phyloP scores from a whole-genome alignment of 768 basidiomycete genomes.

The Omphalotus guepiniiformis region DNA sequence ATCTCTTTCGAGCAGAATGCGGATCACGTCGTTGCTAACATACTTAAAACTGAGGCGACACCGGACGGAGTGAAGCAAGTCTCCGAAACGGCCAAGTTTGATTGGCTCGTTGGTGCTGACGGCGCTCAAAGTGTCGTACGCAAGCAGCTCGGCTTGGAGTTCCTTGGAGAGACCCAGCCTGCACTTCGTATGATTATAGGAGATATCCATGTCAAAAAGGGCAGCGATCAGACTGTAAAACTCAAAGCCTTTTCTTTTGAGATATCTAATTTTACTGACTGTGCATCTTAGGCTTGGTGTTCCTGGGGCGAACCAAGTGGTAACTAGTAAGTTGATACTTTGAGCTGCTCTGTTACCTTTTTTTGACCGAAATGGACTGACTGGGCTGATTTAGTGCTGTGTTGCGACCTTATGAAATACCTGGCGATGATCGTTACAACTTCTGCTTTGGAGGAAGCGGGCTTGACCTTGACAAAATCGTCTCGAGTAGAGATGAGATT shows the following conservation, averaged over 20 bases:
- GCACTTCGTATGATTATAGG: conserved; percentile 34
- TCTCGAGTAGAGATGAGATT: conserved; percentile 16
- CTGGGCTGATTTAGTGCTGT: conserved; percentile 1
- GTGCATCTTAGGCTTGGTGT: conserved; percentile 36
- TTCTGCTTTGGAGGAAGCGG: conserved; percentile 25
- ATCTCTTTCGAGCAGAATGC: conserved; percentile 20
- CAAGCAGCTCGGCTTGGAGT: conserved; percentile 34
- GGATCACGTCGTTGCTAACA: conserved; percentile 18
- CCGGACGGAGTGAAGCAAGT: conserved; percentile 16
- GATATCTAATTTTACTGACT: neutral
- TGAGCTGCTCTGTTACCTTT: neutral
- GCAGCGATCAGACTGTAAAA: conserved; percentile 21
- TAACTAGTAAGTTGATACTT: conserved; percentile 23
- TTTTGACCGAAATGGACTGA: conserved; percentile 1
- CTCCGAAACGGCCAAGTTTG: conserved; percentile 25
- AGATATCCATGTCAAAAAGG: conserved; percentile 21
- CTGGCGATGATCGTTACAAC: conserved; percentile 20
- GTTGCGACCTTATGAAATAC: conserved; percentile 30
- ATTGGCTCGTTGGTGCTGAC: conserved; percentile 41
- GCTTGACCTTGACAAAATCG: conserved; percentile 17
- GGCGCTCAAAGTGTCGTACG: conserved; percentile 40
- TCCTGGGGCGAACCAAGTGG: conserved; percentile 39
- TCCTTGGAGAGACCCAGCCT: conserved; percentile 35
- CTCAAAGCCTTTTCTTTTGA: conserved; percentile 15
- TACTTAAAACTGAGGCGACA: conserved; percentile 17